Percentiles rank a stretch among this genome's conserved stretches.
These are phyloP conservation scores for Ascochyta clinopodiicola DNA, from an alignment of 2,329 filamentous ascomycete species.

Conservation along the genomic window DNA sequence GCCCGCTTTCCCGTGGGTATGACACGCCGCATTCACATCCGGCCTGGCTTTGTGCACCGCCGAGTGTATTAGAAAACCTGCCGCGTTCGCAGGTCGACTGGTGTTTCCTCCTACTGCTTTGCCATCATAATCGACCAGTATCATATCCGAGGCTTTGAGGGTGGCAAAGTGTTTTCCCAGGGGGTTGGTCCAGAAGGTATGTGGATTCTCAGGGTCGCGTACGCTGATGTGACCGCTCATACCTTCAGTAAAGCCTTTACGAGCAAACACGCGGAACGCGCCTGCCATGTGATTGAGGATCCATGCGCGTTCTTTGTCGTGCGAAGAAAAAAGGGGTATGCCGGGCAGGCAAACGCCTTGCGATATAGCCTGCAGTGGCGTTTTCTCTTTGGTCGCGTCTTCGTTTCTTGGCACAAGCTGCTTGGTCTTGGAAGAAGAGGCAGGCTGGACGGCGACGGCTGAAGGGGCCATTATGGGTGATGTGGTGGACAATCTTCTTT, in stretches of 20 bases:
- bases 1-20: slow-evolving; percentile 70
- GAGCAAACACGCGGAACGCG: slow-evolving; percentile 71
- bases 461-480: slow-evolving; percentile 41
- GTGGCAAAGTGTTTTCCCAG: slow-evolving; percentile 70
- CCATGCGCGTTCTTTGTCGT: slow-evolving; percentile 66
- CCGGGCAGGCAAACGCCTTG: slow-evolving; percentile 57
- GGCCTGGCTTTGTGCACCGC: slow-evolving; percentile 71
- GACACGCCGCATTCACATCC: slow-evolving; percentile 71
- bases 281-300: slow-evolving; percentile 69
- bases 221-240: slow-evolving; percentile 73
- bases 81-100: slow-evolving; percentile 67
- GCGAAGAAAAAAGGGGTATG: slow-evolving; percentile 63
- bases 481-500: too few species aligned
- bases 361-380: slow-evolving; percentile 52
- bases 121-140: slow-evolving; percentile 69
- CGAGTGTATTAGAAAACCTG: slow-evolving; percentile 73
- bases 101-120: slow-evolving; percentile 68
- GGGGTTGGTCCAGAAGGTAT: slow-evolving; percentile 73
- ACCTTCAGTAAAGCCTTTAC: slow-evolving; percentile 71
- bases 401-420: slow-evolving; percentile 28
- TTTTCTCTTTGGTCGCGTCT: slow-evolving; percentile 35
- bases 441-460: slow-evolving; percentile 25
- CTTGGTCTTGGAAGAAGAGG: slow-evolving; percentile 19
- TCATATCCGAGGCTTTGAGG: slow-evolving; percentile 70
- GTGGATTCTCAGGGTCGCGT: slow-evolving; percentile 67